Percentiles rank a stretch among this genome's conserved stretches.
Evolutionary conservation across 2,329 filamentous ascomycete genomes (phyloP).

Genomic region (Ophiocordyceps camponoti-rufipedis): DNA sequence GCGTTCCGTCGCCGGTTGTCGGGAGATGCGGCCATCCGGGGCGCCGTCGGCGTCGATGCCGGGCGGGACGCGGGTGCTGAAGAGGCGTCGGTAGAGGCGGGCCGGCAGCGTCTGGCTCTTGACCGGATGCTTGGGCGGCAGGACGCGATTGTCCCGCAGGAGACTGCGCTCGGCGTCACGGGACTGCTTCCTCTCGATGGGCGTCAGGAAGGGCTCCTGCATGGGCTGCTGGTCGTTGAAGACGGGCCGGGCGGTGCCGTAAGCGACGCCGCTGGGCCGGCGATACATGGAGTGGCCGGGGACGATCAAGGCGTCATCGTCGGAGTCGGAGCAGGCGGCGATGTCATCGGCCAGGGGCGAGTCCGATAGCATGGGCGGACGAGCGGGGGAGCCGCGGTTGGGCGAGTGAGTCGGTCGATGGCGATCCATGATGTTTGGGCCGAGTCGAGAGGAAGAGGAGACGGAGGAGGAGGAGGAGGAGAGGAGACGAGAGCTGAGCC

Average conservation of each 20-base stretch:
- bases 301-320: conserved; percentile 18
- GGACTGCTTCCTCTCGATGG: conserved; percentile 35
- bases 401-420: conserved; percentile 1
- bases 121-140: conserved; percentile 38
- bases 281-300: conserved; percentile 43
- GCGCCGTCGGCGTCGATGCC: conserved; percentile 23
- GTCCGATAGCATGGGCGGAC: conserved; percentile 25
- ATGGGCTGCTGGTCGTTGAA: conserved; percentile 35
- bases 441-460: background rate
- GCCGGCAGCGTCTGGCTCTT: conserved; percentile 16
- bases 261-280: conserved; percentile 59
- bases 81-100: conserved; percentile 27
- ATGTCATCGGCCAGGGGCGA: conserved; percentile 54
- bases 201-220: conserved; percentile 30
- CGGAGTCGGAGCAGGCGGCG: conserved; percentile 42
- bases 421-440: conserved; percentile 1
- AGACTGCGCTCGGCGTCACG: conserved; percentile 40
- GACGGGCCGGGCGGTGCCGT: conserved; percentile 50
- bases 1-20: conserved; percentile 15
- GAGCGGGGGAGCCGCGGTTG: background rate
- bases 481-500: background rate
- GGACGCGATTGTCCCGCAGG: conserved; percentile 45
- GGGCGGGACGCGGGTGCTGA: conserved; percentile 35
- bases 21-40: conserved; percentile 18
- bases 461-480: background rate